Base-by-base conservation (phyloP, 2,329 filamentous ascomycete genomes). In the Microsporum canis region DNA sequence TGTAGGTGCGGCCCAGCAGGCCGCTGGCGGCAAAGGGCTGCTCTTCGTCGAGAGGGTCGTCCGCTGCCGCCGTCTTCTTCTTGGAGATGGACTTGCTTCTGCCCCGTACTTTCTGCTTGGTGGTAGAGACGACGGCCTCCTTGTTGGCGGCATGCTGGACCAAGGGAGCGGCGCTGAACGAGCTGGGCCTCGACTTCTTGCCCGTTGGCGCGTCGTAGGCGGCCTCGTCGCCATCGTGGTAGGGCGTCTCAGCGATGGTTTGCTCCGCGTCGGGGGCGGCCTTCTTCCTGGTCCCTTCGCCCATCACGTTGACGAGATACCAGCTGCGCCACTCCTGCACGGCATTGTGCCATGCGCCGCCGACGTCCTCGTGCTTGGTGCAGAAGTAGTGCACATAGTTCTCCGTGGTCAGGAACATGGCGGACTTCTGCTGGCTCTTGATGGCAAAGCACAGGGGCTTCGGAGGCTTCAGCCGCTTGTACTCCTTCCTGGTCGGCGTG, bases 341-440 rank as follows among this genome's bases (percentile, higher is more conserved):
- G 29, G 81, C 80, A 14, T 81, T 78, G 68, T 88, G 85, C 75
- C 92, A 96, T 12, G 78, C 76, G n/a, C 81, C 79, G 0, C 88
- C 89, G 0, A 85, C 73, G 0, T 77, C 71, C 3, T 80, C 76
- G 67, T 96, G 89, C 51, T 89, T 89, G 1, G 88, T 89, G 62
- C 84, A 87, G 75, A 97, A 95, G 74, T 92, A 96, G 70, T 97
- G 92, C 2, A 95, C 88, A 70, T 90, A 97, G 66, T 92, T 92
- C 58, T 88, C 85, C 2, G 86, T 88, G 60, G 87, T 86, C 60
- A 90, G 77, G 69, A 96, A 96, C 68, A 95, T 85, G 62, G 83
- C 85, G 0, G 87, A 87, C 73, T 92, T 95, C 70, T 96, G 87
- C 75, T 96, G 91, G 67, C 89, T 95, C 75, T 96, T 96, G 67